phyloP scores from a whole-genome alignment of 208 protist species.

The Phytomonas sp. region DNA sequence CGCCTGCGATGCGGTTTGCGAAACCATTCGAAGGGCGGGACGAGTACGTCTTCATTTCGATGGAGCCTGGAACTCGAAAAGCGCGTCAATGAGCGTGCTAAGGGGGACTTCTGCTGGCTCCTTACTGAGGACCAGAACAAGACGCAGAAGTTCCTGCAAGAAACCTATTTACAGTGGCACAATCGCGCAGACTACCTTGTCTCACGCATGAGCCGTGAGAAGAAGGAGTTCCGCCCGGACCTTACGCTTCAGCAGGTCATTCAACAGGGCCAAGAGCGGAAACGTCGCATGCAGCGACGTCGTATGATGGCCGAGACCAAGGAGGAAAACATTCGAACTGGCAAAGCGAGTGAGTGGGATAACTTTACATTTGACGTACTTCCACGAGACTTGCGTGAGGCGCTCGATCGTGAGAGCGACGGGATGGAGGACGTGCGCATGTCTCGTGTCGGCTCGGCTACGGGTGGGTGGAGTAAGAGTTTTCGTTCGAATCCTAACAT shows the following conservation, averaged over 20 bases:
- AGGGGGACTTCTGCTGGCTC: conserved; percentile 76
- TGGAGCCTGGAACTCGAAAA: conserved; percentile 64
- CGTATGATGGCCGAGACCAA: conserved; percentile 25
- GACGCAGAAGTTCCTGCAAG: conserved; percentile 74
- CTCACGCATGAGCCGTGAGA: conserved; percentile 77
- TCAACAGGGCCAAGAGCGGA: conserved; percentile 75
- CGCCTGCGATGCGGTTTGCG: conserved; percentile 62
- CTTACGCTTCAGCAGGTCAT: conserved; percentile 76
- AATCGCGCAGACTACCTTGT: conserved; percentile 85
- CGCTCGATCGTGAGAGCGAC: conserved; percentile 76
- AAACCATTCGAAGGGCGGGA: conserved; percentile 54
- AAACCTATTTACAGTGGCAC: conserved; percentile 83
- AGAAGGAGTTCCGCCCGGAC: conserved; percentile 78
- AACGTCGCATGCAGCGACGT: conserved; percentile 73
- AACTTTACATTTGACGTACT: conserved; percentile 82
- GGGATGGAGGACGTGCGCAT: conserved; percentile 85
- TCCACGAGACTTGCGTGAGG: conserved; percentile 76
- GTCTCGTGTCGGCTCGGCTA: conserved; percentile 59
- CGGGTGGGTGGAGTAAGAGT: conserved; percentile 63
- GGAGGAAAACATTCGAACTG: conserved; percentile 32
- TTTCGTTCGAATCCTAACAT: conserved; percentile 62
- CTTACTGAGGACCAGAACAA: conserved; percentile 60
- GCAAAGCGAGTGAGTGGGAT: conserved; percentile 64
- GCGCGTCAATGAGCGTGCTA: conserved; percentile 40
- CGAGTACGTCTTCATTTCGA: conserved; percentile 41